These are phyloP conservation scores for Alloascoidea hylecoeti DNA, from an alignment of 805 yeast genomes.

Conservation along the genomic window DNA sequence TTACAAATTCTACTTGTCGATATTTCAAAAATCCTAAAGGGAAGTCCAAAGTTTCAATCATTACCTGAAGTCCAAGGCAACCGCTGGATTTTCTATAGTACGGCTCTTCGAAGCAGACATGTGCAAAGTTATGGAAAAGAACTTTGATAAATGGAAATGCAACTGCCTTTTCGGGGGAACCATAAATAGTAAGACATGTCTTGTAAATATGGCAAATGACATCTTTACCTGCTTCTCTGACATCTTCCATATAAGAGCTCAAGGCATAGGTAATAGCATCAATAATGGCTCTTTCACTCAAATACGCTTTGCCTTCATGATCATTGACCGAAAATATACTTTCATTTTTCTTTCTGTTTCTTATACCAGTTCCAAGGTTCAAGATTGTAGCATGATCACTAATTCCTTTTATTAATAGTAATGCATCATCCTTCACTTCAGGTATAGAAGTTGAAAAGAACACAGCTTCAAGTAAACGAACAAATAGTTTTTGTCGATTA, in stretches of 20 bases:
- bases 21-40: constrained; percentile 63
- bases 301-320: constrained; percentile 59
- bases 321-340: constrained; percentile 64
- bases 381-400: constrained; percentile 70
- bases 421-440: constrained; percentile 59
- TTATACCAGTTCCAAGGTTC: constrained; percentile 60
- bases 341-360: constrained; percentile 48
- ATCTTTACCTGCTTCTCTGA: constrained; percentile 55
- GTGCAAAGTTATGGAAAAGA: constrained; percentile 72
- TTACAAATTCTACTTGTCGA: constrained; percentile 70
- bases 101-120: constrained; percentile 81
- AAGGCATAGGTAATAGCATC: constrained; percentile 70
- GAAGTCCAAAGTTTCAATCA: constrained; percentile 53
- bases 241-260: constrained; percentile 59
- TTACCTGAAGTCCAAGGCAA: constrained; percentile 62
- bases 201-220: constrained; percentile 49
- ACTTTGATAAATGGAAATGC: constrained; percentile 65
- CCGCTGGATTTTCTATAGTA: constrained; percentile 86
- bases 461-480: constrained; percentile 51
- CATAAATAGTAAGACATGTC: constrained; percentile 54
- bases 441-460: constrained; percentile 68
- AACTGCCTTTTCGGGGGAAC: constrained; percentile 47
- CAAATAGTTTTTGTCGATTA: constrained; percentile 51
- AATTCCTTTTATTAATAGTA: constrained; percentile 41
- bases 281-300: constrained; percentile 57